Base-by-base conservation (phyloP, 768 basidiomycete genomes). In the Chalciporus sphaerocephalus region DNA sequence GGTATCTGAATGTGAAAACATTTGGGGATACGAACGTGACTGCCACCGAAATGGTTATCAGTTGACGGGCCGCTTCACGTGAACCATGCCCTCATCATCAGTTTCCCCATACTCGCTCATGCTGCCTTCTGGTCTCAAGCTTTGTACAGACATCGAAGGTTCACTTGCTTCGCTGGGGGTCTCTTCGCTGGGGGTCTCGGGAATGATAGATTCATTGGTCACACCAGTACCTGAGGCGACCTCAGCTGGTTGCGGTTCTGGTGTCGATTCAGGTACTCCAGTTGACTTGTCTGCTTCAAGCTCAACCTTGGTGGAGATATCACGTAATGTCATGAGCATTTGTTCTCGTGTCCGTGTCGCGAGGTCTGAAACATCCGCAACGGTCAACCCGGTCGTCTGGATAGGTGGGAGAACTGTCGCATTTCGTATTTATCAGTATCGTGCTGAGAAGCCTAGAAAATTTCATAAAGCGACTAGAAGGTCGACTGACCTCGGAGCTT, bases 381-480 rank as follows among this genome's bases (percentile, higher is more conserved):
- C 58, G 4, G 83, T 84, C 38, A 93, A 65, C 3, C 83, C 86
- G 12, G 72, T 64, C 1, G 96, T 98, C 10, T 80, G 66, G 38
- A 95, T 78, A 0, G 95, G 92, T 13, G 92, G 88, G n/a, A 99
- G 79, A 39, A 97, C 96, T 97, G 58, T 28, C 20, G 9, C 33
- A 38, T 44, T 42, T 37, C 39, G 23, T 18, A 20, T 46, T 17
- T 12, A 50, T 52, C 42, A 47, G 40, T 38, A 37, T 32, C 4
- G 34, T 18, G 47, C 37, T 44, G 41, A 50, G 36, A 43, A 40
- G 32, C 35, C 23, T 27, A 37, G 9, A 15, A 28, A 40, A 24
- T 15, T 17, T 3, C 24, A 27, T 30, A 11, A 35, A 39, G 23
- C 3, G 18, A 28, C 24, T 21, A 20, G n/a, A 32, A 35, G 18